Conservation (phyloP, 208 protist genomes). For the Trypanosoma platydactyli region DNA sequence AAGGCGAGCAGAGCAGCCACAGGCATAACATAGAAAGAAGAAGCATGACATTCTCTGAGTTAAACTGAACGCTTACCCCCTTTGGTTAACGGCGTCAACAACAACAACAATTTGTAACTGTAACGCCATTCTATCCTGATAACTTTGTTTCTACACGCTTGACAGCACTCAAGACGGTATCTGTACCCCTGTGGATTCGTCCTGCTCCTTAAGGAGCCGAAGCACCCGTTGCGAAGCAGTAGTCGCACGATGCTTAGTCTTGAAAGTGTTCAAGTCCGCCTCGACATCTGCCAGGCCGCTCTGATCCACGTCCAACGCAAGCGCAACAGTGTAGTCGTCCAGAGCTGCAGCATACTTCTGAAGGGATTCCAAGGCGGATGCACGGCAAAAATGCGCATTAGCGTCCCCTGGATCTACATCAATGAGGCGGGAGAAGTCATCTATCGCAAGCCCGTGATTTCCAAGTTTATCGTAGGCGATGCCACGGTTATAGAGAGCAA, state of each 20-base stretch:
- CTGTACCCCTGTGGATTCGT: background rate
- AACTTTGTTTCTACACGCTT: background rate
- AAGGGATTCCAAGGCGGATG: slow-evolving; percentile 53
- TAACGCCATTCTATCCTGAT: background rate
- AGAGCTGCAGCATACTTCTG: slow-evolving; percentile 60
- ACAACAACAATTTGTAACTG: too few relatives aligned
- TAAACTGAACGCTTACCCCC: too few relatives aligned
- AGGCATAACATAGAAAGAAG: too few relatives aligned
- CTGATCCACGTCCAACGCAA: slow-evolving; percentile 47
- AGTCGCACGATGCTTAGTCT: slow-evolving; percentile 21
- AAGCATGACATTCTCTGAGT: too few relatives aligned
- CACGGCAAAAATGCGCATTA: slow-evolving; percentile 88
- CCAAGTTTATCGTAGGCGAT: slow-evolving; percentile 78
- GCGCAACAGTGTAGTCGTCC: slow-evolving; percentile 55
- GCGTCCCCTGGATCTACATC: slow-evolving; percentile 61
- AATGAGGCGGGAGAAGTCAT: slow-evolving; percentile 55
- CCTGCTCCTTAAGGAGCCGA: background rate
- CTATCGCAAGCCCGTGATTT: slow-evolving; percentile 44
- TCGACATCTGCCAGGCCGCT: slow-evolving; percentile 1
- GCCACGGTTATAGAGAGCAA: slow-evolving; percentile 89
- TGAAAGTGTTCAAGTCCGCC: slow-evolving; percentile 2
- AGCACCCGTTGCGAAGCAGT: slow-evolving; percentile 17
- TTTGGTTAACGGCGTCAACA: too few relatives aligned
- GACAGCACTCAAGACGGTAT: background rate
- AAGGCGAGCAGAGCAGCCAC: too few relatives aligned